Percentiles rank a stretch among this genome's conserved stretches.
These are phyloP conservation scores for Pichia heedii DNA, from an alignment of 805 yeast species.

Conservation along the genomic window DNA sequence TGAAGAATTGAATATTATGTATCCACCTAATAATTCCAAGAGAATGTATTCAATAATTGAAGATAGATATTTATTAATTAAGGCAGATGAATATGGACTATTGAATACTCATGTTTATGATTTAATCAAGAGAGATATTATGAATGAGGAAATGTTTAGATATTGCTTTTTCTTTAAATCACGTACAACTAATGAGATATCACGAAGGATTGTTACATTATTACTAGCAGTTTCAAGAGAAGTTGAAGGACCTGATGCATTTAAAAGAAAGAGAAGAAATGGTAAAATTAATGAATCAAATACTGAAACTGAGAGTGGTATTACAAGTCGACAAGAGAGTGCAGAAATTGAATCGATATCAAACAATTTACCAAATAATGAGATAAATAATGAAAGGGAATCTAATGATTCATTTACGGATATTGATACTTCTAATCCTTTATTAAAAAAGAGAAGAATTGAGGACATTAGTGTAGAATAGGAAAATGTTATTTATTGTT, in stretches of 20 bases:
- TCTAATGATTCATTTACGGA: background rate
- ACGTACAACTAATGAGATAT: constrained; percentile 62
- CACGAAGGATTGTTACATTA: constrained; percentile 60
- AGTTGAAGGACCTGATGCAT: constrained; percentile 49
- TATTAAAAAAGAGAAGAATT: background rate
- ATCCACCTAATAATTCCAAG: constrained; percentile 79
- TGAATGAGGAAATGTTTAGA: constrained; percentile 47
- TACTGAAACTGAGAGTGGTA: constrained; percentile 2
- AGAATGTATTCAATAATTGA: constrained; percentile 60
- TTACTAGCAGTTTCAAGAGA: constrained; percentile 63
- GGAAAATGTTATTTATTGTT: no score
- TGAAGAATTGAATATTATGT: constrained; percentile 53
- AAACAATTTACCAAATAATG: no score
- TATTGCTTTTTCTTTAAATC: constrained; percentile 71
- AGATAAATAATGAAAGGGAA: background rate
- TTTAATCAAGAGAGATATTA: constrained; percentile 55
- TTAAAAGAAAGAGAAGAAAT: constrained; percentile 36
- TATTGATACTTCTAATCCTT: no score
- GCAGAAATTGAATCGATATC: constrained; percentile 15
- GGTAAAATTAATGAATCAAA: constrained; percentile 10
- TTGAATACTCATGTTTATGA: constrained; percentile 52
- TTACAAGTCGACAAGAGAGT: constrained; percentile 27
- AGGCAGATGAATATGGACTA: constrained; percentile 59
- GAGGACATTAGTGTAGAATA: constrained; percentile 1
- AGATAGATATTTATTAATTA: constrained; percentile 55